These are phyloP conservation scores for Aegilops bicornis DNA, from an alignment of 176 grass and related monocot genomes.

Conservation along the genomic window DNA sequence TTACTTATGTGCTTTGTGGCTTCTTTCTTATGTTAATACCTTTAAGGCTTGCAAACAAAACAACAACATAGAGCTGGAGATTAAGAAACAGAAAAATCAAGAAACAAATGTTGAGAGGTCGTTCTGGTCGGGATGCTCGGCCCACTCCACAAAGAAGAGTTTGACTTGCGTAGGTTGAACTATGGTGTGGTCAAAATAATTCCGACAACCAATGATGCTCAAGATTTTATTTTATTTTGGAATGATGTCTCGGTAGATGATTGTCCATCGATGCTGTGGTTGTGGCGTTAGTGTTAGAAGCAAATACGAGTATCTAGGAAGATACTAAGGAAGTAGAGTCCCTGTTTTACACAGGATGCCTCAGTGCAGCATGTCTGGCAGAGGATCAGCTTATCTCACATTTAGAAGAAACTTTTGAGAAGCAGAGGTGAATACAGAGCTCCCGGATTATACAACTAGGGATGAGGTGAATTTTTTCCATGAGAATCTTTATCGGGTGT, in stretches of 20 bases:
- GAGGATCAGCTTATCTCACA: not conserved
- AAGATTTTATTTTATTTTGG: not conserved
- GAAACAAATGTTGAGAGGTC: not conserved
- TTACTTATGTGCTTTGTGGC: not conserved
- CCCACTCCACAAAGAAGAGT: not conserved
- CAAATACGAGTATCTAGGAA: not conserved
- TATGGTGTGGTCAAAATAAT: not conserved
- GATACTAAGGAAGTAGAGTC: not conserved
- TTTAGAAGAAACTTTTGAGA: not conserved
- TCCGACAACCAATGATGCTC: not conserved
- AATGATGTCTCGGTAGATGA: not conserved
- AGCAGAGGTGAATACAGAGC: not conserved
- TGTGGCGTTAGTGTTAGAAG: not conserved
- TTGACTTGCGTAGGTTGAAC: not conserved
- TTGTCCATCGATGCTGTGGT: not conserved
- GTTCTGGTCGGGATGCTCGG: not conserved
- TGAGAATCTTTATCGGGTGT: not conserved
- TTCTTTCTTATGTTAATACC: not conserved
- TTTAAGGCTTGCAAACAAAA: not conserved
- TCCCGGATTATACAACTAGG: not conserved
- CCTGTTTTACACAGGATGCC: not conserved
- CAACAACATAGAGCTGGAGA: not conserved
- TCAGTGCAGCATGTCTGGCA: not conserved
- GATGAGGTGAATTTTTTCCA: not conserved
- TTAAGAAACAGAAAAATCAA: not conserved